Percentiles rank a stretch among this genome's conserved stretches.
These are phyloP conservation scores for Pelargonium australe DNA, from an alignment of 441 rosid species.

Conservation along the genomic window DNA sequence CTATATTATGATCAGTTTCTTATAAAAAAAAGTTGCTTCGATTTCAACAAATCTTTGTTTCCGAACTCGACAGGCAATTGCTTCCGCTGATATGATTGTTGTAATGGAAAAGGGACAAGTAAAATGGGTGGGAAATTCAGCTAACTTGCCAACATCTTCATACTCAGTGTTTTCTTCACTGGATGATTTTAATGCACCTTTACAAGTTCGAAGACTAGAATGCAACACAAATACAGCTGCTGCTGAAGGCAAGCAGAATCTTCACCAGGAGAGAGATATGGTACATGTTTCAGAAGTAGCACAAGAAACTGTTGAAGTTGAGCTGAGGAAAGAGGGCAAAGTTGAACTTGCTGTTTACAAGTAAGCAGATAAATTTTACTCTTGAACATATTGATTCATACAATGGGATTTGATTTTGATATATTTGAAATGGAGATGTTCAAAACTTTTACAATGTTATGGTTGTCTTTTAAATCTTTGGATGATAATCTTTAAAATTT, in stretches of 20 bases:
- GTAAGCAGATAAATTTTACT: constrained; percentile 34
- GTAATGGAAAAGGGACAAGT: constrained; percentile 77
- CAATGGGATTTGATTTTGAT: not conserved
- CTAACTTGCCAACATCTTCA: constrained; percentile 47
- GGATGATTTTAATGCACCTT: constrained; percentile 42
- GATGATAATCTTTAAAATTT: constrained; percentile 13
- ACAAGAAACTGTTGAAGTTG: constrained; percentile 54
- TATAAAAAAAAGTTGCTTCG: not conserved
- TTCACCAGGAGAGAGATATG: constrained; percentile 27
- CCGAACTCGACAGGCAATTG: constrained; percentile 58
- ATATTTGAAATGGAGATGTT: constrained; percentile 10
- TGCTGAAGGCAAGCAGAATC: constrained; percentile 24
- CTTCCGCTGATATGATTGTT: constrained; percentile 68
- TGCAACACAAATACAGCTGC: constrained; percentile 23
- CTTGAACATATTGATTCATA: constrained; percentile 5
- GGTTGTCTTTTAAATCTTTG: not conserved
- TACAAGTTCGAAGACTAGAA: constrained; percentile 27
- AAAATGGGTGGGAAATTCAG: constrained; percentile 73
- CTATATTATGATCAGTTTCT: not conserved
- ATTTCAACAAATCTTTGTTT: constrained; percentile 9
- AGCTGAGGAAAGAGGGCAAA: constrained; percentile 77
- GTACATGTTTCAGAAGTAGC: constrained; percentile 33
- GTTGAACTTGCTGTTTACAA: constrained; percentile 75
- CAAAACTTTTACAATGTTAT: constrained; percentile 1
- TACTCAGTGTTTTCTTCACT: constrained; percentile 38